Conservation (phyloP, 352 stramenopile species). For the Discostella stelligera region DNA sequence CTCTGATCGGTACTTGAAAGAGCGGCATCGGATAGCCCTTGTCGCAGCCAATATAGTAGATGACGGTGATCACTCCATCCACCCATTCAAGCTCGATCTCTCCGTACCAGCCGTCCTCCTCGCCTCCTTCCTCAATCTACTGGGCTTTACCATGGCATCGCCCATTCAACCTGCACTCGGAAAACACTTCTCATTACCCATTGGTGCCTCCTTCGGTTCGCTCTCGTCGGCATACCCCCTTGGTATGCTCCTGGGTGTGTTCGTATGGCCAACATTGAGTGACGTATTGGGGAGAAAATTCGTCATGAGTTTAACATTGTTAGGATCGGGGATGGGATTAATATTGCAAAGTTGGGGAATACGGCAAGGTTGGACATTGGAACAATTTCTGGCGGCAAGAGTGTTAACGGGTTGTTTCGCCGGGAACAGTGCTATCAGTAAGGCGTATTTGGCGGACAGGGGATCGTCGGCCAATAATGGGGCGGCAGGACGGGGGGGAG, state of each 20-base stretch:
- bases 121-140: constrained; percentile 72
- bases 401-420: constrained; percentile 70
- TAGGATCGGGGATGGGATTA: constrained; percentile 63
- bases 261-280: constrained; percentile 69
- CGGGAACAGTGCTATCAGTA: constrained; percentile 63
- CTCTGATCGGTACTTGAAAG: background rate
- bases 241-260: constrained; percentile 74
- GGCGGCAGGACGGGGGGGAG: constrained; percentile 36
- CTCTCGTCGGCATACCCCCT: constrained; percentile 74
- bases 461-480: constrained; percentile 13
- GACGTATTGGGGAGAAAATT: constrained; percentile 61
- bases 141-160: constrained; percentile 76
- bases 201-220: constrained; percentile 68
- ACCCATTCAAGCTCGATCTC: constrained; percentile 19
- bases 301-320: constrained; percentile 62
- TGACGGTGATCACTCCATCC: background rate
- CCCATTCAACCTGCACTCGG: constrained; percentile 67
- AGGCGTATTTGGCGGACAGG: constrained; percentile 74
- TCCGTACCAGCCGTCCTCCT: constrained; percentile 58
- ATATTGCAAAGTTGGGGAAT: constrained; percentile 60
- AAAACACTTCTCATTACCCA: constrained; percentile 67
- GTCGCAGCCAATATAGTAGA: background rate
- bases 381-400: constrained; percentile 59
- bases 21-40: background rate
- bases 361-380: constrained; percentile 37